Percentiles rank a stretch among this genome's conserved stretches.
These are phyloP conservation scores for Candida golubevii DNA, from an alignment of 805 yeast genomes.

Conservation along the genomic window DNA sequence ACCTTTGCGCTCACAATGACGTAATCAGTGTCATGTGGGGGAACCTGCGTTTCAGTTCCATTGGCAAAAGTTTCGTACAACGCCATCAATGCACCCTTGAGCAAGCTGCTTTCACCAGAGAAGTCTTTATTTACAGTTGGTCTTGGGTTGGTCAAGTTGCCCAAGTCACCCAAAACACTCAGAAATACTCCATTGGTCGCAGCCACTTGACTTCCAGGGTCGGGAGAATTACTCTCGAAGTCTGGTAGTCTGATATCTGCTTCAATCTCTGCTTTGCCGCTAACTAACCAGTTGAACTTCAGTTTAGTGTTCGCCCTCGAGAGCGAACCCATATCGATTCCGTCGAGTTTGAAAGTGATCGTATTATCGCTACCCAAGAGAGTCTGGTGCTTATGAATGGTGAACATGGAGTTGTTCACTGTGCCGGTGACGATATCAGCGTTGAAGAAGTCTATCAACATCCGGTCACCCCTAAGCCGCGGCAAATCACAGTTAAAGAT, in stretches of 20 bases:
- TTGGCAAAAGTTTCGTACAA: conserved; percentile 36
- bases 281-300: conserved; percentile 67
- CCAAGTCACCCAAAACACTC: conserved; percentile 25
- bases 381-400: conserved; percentile 70
- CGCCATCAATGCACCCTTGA: conserved; percentile 39
- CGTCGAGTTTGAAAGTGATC: conserved; percentile 39
- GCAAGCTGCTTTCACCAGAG: conserved; percentile 20
- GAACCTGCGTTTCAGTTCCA: conserved; percentile 4
- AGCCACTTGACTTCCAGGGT: conserved; percentile 12
- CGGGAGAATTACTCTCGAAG: conserved; percentile 12
- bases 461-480: conserved; percentile 52
- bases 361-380: conserved; percentile 27
- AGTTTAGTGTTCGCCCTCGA: conserved; percentile 28
- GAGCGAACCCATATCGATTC: conserved; percentile 35
- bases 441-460: conserved; percentile 62
- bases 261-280: conserved; percentile 59
- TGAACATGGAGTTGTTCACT: conserved; percentile 68
- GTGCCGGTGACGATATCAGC: conserved; percentile 72
- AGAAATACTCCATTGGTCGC: conserved; percentile 23
- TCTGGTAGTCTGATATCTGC: conserved; percentile 72
- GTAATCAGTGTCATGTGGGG: conserved; percentile 36
- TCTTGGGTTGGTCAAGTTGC: conserved; percentile 5
- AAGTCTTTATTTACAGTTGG: neutral
- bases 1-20: conserved; percentile 65
- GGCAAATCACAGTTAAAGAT: conserved; percentile 66